Percentiles rank a stretch among this genome's conserved stretches.
These are phyloP conservation scores for Backusella sp. DNA, from an alignment of 192 early-diverging fungal genomes.

Conservation along the genomic window DNA sequence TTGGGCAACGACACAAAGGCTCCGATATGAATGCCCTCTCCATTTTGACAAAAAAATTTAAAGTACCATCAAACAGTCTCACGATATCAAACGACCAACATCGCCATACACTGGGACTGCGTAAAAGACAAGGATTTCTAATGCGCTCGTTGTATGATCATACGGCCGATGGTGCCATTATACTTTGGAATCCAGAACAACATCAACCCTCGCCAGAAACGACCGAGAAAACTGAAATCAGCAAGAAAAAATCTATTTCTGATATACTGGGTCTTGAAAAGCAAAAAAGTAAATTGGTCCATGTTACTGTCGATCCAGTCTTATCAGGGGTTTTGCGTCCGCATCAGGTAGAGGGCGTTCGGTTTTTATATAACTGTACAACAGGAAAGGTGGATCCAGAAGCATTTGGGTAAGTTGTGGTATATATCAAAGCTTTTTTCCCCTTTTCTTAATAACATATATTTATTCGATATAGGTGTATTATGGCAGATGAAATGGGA, in stretches of 20 bases:
- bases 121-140: conserved; percentile 43
- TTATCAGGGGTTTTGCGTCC: conserved; percentile 85
- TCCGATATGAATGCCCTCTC: not conserved
- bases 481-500: conserved; percentile 99
- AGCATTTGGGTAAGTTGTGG: conserved; percentile 96
- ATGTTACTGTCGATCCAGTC: conserved; percentile 86
- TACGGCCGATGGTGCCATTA: conserved; percentile 79
- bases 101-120: conserved; percentile 51
- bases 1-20: not conserved
- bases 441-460: not conserved
- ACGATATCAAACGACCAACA: not conserved
- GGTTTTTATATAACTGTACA: conserved; percentile 93
- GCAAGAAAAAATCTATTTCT: conserved; percentile 45
- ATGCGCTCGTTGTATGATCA: conserved; percentile 81
- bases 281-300: conserved; percentile 50
- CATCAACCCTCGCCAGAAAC: not conserved
- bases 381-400: conserved; percentile 72
- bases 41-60: not conserved
- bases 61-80: not conserved
- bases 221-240: conserved; percentile 11
- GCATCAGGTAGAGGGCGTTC: conserved; percentile 95
- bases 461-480: conserved; percentile 51
- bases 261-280: conserved; percentile 54
- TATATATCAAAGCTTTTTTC: conserved; percentile 61
- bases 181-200: conserved; percentile 75